phyloP scores from a whole-genome alignment of 1,139 yeast species.

The Yamadazyma atlantica region DNA sequence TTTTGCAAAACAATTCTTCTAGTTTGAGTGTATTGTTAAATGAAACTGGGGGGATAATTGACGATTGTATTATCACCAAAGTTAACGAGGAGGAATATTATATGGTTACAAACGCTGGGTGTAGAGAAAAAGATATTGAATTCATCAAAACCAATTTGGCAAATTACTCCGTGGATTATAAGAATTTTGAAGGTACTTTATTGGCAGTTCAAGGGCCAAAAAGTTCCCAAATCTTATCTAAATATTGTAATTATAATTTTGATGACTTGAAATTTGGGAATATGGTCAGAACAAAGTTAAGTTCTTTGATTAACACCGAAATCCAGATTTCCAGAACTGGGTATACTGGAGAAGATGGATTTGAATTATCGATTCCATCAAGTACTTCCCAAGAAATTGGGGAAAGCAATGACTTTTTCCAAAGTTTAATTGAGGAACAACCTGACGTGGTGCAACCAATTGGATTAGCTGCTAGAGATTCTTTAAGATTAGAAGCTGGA shows the following conservation, averaged over 20 bases:
- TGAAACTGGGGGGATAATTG: conserved; percentile 78
- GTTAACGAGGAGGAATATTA: conserved; percentile 76
- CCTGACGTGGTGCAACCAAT: conserved; percentile 73
- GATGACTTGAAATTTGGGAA: conserved; percentile 71
- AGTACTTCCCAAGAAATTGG: conserved; percentile 39
- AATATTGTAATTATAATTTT: conserved; percentile 61
- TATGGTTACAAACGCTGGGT: conserved; percentile 97
- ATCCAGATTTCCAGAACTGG: conserved; percentile 91
- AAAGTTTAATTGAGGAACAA: conserved; percentile 53
- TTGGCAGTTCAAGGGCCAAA: conserved; percentile 93
- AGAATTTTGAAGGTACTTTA: conserved; percentile 70
- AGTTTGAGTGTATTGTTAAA: conserved; percentile 80
- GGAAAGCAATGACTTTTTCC: conserved; percentile 60
- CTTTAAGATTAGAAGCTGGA: conserved; percentile 93
- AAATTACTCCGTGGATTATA: conserved; percentile 54
- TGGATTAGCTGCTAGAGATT: conserved; percentile 96
- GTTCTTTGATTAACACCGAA: conserved; percentile 37
- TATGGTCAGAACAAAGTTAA: conserved; percentile 44
- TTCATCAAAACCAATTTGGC: conserved; percentile 58
- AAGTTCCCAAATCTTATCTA: conserved; percentile 64
- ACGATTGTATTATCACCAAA: conserved; percentile 89
- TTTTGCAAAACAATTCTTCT: conserved; percentile 56
- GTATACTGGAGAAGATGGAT: conserved; percentile 98
- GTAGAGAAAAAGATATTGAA: conserved; percentile 74
- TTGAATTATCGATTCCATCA: conserved; percentile 81